Evolutionary conservation across 768 basidiomycete genomes (phyloP), one percentile per base, ranked within the genome.

Genomic region (Crassisporium funariophilum): DNA sequence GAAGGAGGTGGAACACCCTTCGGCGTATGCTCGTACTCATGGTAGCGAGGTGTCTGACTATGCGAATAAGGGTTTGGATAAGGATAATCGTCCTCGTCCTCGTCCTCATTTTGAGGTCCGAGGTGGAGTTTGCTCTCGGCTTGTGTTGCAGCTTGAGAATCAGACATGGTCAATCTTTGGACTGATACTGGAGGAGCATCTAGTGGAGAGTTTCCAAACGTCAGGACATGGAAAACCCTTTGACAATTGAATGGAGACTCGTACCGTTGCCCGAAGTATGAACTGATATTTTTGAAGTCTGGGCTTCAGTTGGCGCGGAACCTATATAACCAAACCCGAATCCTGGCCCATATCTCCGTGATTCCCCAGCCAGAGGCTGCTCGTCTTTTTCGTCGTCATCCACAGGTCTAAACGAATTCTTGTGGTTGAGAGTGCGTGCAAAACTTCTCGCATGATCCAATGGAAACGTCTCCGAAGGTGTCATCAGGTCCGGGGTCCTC

Each of bases 401-500:
- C 17, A 57, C 49, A n/a, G 36, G 54, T 7, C 52, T 33, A 19
- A 52, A 48, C n/a, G n/a, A n/a, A n/a, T n/a, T n/a, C n/a, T n/a
- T n/a, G n/a, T n/a, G n/a, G n/a, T n/a, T n/a, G n/a, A n/a, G n/a
- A n/a, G n/a, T n/a, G n/a, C n/a, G n/a, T n/a, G n/a, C n/a, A n/a
- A n/a, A n/a, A n/a, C n/a, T 21, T n/a, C 20, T 39, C n/a, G 23
- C 34, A 27, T 52, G 36, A 6, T 56, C 40, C 35, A 48, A 56
- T 19, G 50, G 9, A 13, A 55, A 23, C 17, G 47, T 50, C 23
- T 61, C 60, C 3, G 57, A 59, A 15, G 53, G 50, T 1, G 54
- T n/a, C n/a, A n/a, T 47, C 25, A 53, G 52, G 13, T 55, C 54
- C 8, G 60, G 60, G 4, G 60, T 61, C n/a, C 52, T 54, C 16